These are phyloP conservation scores for Suhomyces faveliae DNA, from an alignment of 805 yeast species.

Conservation along the genomic window DNA sequence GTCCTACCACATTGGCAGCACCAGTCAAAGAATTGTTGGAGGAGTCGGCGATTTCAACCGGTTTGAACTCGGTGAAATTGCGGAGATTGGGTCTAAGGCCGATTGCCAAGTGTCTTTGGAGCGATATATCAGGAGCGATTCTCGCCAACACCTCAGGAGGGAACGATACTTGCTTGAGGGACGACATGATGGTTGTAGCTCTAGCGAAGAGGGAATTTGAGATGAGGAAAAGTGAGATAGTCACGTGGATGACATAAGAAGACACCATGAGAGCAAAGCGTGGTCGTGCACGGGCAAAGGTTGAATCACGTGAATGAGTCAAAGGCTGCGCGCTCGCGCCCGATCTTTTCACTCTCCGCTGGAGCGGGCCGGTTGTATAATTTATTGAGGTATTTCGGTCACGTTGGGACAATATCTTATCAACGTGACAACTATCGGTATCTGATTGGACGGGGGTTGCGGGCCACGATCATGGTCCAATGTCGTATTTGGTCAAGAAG, in stretches of 20 bases:
- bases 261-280: too few relatives aligned
- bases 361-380: conserved; percentile 1
- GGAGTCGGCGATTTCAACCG: conserved; percentile 43
- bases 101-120: conserved; percentile 71
- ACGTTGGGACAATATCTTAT: conserved; percentile 3
- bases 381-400: conserved; percentile 1
- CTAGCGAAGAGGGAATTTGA: neutral
- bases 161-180: conserved; percentile 38
- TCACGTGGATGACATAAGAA: neutral
- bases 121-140: conserved; percentile 79
- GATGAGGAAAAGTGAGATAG: neutral
- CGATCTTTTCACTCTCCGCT: neutral
- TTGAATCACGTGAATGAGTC: neutral
- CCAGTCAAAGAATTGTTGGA: conserved; percentile 34
- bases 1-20: conserved; percentile 47
- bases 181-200: neutral
- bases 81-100: conserved; percentile 79
- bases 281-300: too few relatives aligned
- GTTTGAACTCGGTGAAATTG: conserved; percentile 67
- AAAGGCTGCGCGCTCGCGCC: neutral
- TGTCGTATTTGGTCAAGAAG: too few relatives aligned
- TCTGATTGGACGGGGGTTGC: conserved; percentile 2
- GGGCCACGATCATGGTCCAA: too few relatives aligned
- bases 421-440: neutral
- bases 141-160: conserved; percentile 82